Conservation (phyloP, 169 alveolate genomes). For the Miamiensis avidus region DNA sequence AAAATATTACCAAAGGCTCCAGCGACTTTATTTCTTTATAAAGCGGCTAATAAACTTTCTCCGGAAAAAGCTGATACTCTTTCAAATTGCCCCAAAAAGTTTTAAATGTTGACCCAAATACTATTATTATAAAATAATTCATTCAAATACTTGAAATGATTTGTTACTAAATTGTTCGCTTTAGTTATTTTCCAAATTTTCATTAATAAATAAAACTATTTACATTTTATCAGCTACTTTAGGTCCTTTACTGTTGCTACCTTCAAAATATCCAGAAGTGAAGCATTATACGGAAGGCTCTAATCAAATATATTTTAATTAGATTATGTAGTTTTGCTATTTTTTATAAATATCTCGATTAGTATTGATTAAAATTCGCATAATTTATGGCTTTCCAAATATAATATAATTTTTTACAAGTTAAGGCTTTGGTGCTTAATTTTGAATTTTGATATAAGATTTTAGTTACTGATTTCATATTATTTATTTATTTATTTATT, state of each 20-base stretch:
- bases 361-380: too few species aligned
- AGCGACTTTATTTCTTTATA: conserved; percentile 34
- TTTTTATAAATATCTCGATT: too few species aligned
- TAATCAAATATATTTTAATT: too few species aligned
- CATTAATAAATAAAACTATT: background rate
- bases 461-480: too few species aligned
- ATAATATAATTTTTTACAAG: too few species aligned
- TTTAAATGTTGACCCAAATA: conserved; percentile 28
- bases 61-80: conserved; percentile 53
- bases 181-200: background rate
- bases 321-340: too few species aligned
- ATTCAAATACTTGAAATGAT: background rate
- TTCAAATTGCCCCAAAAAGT: conserved; percentile 42
- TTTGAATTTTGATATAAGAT: too few species aligned
- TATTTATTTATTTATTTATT: too few species aligned
- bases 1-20: conserved; percentile 28
- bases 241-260: background rate
- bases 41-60: conserved; percentile 41
- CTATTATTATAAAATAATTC: background rate
- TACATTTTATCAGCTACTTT: conserved; percentile 29
- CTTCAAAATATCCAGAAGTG: background rate
- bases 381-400: too few species aligned
- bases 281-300: too few species aligned
- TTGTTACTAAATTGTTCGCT: background rate
- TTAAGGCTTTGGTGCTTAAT: too few species aligned